Evolutionary conservation across 192 early-diverging fungal species (phyloP), one percentile per base, ranked within the genome.

Genomic region (Coemansia sp.): DNA sequence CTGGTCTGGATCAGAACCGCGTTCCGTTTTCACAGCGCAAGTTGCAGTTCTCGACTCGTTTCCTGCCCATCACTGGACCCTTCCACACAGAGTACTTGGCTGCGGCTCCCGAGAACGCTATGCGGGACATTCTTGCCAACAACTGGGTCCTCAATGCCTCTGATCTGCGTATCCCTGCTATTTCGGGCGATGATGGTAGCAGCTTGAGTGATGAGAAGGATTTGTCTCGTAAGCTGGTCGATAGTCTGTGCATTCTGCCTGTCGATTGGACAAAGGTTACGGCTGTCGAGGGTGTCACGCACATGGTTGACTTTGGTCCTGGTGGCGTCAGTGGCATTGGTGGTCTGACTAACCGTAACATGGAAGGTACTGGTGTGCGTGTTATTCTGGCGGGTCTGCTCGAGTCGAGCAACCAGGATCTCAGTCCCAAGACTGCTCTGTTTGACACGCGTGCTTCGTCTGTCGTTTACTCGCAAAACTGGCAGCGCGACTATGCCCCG

Each of bases 301-400:
- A 96, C 67, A 80, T 93, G 19, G 78, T 96, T 44, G 93, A 96
- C 79, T 96, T 94, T 76, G 93, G 93, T 6, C 92, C 92, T 7
- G 89, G 89, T 47, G 88, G 89, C 44, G 72, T 86, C 30, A 89
- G 88, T 13, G 93, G 93, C 45, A 86, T 96, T 57, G 93, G 93
- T 48, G 81, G 83, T 42, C 76, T 96, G 57, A 93, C 90, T 25
- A 82, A 89, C 74, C 86, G 92, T 55, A 94, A 94, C 81, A 92
- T 88, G 81, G 91, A 93, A 50, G 94, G 94, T 46, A 85, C 85
- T 23, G 94, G 94, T 55, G 86, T 87, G 35, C 83, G 81, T 37
- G 60, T 67, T 13, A 53, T 64, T 9, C 58, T 66, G 34, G 68
- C 60, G 10, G 64, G 59, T 32, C 56, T 65, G 18, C 45, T 75